Base-by-base conservation (phyloP, 108 stramenopile genomes). In the Schizochytrium sp. region DNA sequence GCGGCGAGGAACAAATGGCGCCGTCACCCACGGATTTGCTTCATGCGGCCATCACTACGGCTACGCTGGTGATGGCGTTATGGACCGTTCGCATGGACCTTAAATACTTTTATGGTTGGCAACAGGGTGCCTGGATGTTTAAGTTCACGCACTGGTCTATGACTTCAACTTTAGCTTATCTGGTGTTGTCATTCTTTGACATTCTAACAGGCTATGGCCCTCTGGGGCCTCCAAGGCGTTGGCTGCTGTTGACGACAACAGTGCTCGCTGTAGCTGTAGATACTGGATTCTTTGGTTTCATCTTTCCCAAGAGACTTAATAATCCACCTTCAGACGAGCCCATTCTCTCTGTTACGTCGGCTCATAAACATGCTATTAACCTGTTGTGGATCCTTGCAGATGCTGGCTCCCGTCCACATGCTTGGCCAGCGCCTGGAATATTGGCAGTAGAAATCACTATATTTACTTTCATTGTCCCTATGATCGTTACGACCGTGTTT, bases 81-180 rank as follows among this genome's bases (percentile, higher is more conserved):
- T 83, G 76, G 76, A 83, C 76, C 15, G 50, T 83, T 5, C 53
- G 53, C 76, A 38, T 83, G 50, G 76, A 83, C 76, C 13, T 83
- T 7, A 47, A 53, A 0, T 83, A 83, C 53, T 83, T 83, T 83
- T 83, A 83, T 28, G 76, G 76, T 13, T 83, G 76, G 76, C 76
- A 83, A 40, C 50, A 53, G 50, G 76, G 76, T n/a, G 76, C 76
- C 17, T 83, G 76, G 76, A 56, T 55, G 15, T 55, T 83, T 53
- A 83, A 83, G 76, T 83, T 83, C 76, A 83, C 76, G 50, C 76
- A 83, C 47, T 83, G 76, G 76, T 83, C 76, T 10, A 10, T 83
- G 8, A 55, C 53, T 17, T 47, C 76, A 1, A 83, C 76, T n/a
- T 53, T 83, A 10, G 76, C 2, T 38, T 83, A 55, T 28, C 28